Base-by-base conservation (phyloP, 257 asterid species). In the Lantana camara region DNA sequence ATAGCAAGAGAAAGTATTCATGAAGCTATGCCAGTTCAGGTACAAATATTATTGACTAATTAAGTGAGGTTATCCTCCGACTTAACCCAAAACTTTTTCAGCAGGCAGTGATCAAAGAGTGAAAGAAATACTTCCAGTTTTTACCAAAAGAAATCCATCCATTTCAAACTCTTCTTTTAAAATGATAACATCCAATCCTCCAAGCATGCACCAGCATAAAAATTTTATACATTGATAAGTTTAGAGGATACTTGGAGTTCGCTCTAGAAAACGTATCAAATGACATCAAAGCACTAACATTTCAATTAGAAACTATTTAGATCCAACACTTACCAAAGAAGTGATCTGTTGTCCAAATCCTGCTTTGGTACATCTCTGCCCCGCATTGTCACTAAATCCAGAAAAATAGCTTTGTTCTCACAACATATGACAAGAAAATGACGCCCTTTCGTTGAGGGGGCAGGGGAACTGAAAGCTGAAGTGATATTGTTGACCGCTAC, bases 281-380 rank as follows among this genome's bases (percentile, higher is more conserved):
- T 46, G 24, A 63, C 63, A 44, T 55, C 35, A 63, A 57, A 55
- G 60, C 59, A 21, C 10, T 9, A 56, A 45, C 11, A 56, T 32
- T 38, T 30, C 19, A 19, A 52, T 7, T 8, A 35, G 69, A 41
- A 22, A 57, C 19, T 19, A 53, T 29, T 27, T 42, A 48, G 59
- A 76, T 70, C 37, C 44, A 59, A 71, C 42, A 76, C 87, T 79
- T 74, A 71, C 96, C 96, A 89, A 29, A 90, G 66, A 68, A 94
- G 96, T 65, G 97, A 88, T 79, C 81, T 84, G 73, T 90, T 94
- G 79, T 94, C 99, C 81, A 94, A 84, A 24, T 94, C 99, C 80
- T 88, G 95, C 80, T 94, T 94, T 58, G 97, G 96, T 45, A 94
- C 99, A 83, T 94, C 99, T 14, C 97, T 89, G 72, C 99, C 99